These are phyloP conservation scores for Actinomortierella wolfii DNA, from an alignment of 371 early-diverging fungal genomes.

Conservation along the genomic window DNA sequence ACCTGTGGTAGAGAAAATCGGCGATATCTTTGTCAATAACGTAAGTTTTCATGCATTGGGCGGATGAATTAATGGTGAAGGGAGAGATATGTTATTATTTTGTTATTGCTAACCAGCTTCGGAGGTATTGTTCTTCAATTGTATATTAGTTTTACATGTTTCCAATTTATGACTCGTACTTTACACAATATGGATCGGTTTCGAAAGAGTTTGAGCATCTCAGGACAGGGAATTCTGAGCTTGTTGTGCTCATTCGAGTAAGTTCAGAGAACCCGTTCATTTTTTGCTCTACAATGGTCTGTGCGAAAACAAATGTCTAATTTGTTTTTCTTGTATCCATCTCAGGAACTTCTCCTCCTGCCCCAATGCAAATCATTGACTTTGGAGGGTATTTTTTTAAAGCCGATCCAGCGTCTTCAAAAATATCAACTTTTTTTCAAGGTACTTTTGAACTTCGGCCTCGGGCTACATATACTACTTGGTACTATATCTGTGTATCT, in stretches of 20 bases:
- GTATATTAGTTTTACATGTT: slow-evolving; percentile 37
- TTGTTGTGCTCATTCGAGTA: slow-evolving; percentile 31
- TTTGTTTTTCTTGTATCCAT: too few relatives aligned
- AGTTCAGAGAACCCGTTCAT: too few relatives aligned
- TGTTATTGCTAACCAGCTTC: too few relatives aligned
- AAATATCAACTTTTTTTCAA: slow-evolving; percentile 46
- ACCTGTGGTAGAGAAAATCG: slow-evolving; percentile 31
- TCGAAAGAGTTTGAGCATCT: slow-evolving; percentile 36
- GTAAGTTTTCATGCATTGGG: slow-evolving; percentile 5
- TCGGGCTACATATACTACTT: too few relatives aligned
- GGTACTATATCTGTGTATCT: too few relatives aligned
- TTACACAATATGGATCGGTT: slow-evolving; percentile 36
- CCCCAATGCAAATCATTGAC: slow-evolving; percentile 35
- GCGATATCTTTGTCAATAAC: slow-evolving; percentile 26
- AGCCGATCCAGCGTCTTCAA: slow-evolving; percentile 42
- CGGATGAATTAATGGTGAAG: not conserved
- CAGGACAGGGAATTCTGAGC: slow-evolving; percentile 21
- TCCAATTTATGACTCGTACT: slow-evolving; percentile 41
- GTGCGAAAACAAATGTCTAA: too few relatives aligned
- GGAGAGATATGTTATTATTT: too few relatives aligned
- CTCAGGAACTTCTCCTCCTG: slow-evolving; percentile 24
- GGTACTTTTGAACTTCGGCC: too few relatives aligned
- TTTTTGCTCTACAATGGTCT: too few relatives aligned
- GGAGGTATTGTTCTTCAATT: not conserved
- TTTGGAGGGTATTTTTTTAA: slow-evolving; percentile 39